Evolutionary conservation across 192 early-diverging fungal species (phyloP).

Genomic region (Diversispora eburnea): DNA sequence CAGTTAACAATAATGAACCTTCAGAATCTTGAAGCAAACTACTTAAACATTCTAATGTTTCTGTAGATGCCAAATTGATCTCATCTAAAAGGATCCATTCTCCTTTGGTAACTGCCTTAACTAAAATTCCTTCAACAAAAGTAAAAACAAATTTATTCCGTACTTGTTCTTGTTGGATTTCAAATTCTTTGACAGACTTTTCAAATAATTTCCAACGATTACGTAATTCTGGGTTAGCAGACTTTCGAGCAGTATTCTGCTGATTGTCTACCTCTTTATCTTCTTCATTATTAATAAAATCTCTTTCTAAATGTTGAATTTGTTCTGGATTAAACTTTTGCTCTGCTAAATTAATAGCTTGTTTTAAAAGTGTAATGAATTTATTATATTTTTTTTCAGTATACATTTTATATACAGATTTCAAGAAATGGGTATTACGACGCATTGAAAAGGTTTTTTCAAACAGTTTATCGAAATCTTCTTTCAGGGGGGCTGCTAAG

Average conservation of each 20-base stretch:
- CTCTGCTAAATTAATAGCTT: conserved; percentile 77
- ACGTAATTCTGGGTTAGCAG: conserved; percentile 45
- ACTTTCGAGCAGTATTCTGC: conserved; percentile 34
- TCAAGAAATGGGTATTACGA: conserved; percentile 83
- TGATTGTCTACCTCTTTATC: background rate
- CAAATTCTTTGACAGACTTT: conserved; percentile 60
- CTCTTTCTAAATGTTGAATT: conserved; percentile 33
- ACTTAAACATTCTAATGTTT: conserved; percentile 91
- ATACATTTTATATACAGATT: conserved; percentile 69
- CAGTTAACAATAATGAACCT: conserved; percentile 83
- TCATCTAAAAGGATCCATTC: conserved; percentile 98
- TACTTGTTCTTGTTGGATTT: conserved; percentile 69
- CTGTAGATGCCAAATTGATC: conserved; percentile 93
- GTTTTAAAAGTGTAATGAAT: conserved; percentile 68
- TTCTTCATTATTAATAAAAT: too few relatives aligned
- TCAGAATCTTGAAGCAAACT: conserved; percentile 78
- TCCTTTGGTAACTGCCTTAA: conserved; percentile 82
- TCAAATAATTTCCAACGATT: conserved; percentile 76
- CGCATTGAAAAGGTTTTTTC: conserved; percentile 80
- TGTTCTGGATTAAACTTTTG: conserved; percentile 49
- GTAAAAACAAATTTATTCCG: conserved; percentile 78
- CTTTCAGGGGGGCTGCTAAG: conserved; percentile 74
- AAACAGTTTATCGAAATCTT: conserved; percentile 86
- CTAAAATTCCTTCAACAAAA: conserved; percentile 92
- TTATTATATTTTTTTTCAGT: conserved; percentile 80